Percentiles rank a stretch among this genome's conserved stretches.
Evolutionary conservation across 768 basidiomycete species (phyloP).

Genomic region (Russula virescens): DNA sequence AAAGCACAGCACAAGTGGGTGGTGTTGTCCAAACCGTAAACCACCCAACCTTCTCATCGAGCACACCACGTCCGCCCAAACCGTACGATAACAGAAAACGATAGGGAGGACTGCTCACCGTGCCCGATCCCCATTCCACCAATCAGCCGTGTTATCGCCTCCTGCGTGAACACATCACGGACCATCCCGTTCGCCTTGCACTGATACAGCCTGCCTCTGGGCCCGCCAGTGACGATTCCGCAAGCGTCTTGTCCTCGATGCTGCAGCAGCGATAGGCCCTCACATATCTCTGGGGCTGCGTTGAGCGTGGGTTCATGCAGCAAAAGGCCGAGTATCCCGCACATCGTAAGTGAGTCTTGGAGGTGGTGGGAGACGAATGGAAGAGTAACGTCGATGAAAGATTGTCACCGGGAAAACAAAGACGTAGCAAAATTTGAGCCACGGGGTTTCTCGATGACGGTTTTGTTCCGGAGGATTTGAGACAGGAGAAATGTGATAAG

Average conservation of each 20-base stretch:
- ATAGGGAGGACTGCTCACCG: constrained; percentile 48
- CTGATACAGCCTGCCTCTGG: constrained; percentile 92
- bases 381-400: no score
- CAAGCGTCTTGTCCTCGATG: constrained; percentile 98
- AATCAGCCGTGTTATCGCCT: constrained; percentile 65
- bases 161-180: constrained; percentile 87
- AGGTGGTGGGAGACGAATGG: not conserved
- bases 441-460: no score
- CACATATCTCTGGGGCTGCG: constrained; percentile 84
- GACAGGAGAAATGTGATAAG: no score
- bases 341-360: constrained; percentile 47
- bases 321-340: constrained; percentile 87
- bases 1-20: no score
- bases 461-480: no score
- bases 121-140: constrained; percentile 99
- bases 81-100: no score
- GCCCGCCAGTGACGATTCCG: constrained; percentile 93
- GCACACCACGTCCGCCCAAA: no score
- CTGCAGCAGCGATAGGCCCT: constrained; percentile 92
- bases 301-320: constrained; percentile 70
- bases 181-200: constrained; percentile 99
- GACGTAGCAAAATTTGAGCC: no score
- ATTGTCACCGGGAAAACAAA: no score
- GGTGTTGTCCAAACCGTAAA: no score
- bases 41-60: no score